These are phyloP conservation scores for Aspergillus caelatus DNA, from an alignment of 2,329 filamentous ascomycete species.

Conservation along the genomic window DNA sequence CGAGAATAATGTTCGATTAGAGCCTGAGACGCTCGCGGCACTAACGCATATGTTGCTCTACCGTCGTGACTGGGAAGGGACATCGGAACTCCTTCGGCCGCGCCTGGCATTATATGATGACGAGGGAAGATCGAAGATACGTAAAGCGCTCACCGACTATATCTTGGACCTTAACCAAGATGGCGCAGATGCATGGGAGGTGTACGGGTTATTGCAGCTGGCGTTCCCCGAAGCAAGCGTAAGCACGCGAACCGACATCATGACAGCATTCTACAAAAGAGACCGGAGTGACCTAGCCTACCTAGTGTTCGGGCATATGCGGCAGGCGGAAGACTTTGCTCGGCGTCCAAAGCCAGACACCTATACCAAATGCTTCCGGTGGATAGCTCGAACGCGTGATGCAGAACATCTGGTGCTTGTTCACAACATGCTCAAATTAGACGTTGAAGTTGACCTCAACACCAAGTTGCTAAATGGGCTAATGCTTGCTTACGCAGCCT, in stretches of 20 bases:
- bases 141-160: slow-evolving; percentile 68
- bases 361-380: slow-evolving; percentile 77
- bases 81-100: slow-evolving; percentile 80
- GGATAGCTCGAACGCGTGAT: slow-evolving; percentile 66
- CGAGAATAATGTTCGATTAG: slow-evolving; percentile 68
- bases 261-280: slow-evolving; percentile 80
- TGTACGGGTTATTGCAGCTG: slow-evolving; percentile 61
- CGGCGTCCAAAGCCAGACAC: slow-evolving; percentile 71
- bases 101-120: slow-evolving; percentile 46
- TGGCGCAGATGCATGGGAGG: slow-evolving; percentile 65
- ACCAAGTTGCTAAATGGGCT: slow-evolving; percentile 80
- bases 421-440: slow-evolving; percentile 94
- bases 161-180: slow-evolving; percentile 64
- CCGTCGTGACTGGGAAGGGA: slow-evolving; percentile 75
- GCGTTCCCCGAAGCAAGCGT: slow-evolving; percentile 66
- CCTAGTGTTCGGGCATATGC: slow-evolving; percentile 91
- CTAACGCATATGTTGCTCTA: slow-evolving; percentile 75
- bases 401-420: slow-evolving; percentile 70
- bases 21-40: slow-evolving; percentile 72
- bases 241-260: slow-evolving; percentile 68
- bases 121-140: slow-evolving; percentile 68
- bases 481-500: slow-evolving; percentile 81
- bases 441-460: slow-evolving; percentile 74
- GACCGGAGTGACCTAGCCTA: slow-evolving; percentile 81
- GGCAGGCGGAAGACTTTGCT: slow-evolving; percentile 66